Evolutionary conservation across 306 rosid species (phyloP), one percentile per base, ranked within the genome.

Genomic region (Pterocarpus santalinus): DNA sequence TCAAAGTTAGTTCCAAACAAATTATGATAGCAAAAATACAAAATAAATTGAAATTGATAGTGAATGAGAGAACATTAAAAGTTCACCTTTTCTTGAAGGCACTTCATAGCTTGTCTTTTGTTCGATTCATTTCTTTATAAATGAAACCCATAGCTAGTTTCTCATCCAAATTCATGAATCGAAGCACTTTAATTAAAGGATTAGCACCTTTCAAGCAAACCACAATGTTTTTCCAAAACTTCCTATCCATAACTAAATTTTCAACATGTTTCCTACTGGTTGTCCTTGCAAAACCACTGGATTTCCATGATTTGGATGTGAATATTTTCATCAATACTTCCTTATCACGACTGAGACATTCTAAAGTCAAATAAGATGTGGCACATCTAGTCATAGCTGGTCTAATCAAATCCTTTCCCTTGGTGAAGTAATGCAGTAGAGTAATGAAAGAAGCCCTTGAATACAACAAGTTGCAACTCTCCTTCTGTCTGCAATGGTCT

Each of bases 151-250:
- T 64, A 11, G 69, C 47, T 36, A 47, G 69, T 35, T 64, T 64
- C 28, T 64, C 30, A n/a, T 64, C 47, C 13, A 47, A 36, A 64
- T 13, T 14, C 32, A 64, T 30, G 44, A 34, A 36, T 10, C 17
- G 46, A 64, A 64, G 46, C 28, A 36, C 13, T 7, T 64, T 64
- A 17, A 36, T 35, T 0, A 64, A 13, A 64, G 69, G 69, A 64
- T 61, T 30, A 61, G 66, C 66, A 61, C 66, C 66, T 61, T 32
- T 61, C 39, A 61, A 61, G 38, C 66, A 61, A 58, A 11, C 38
- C 66, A 1, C 39, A 61, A 61, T 32, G 36, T 61, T 61, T 12
- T 30, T 3, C 66, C 66, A 61, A 61, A 61, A 61, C 39, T 10
- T 58, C 10, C 35, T 10, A 61, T 61, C 66, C 66, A 32, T 61